Percentiles rank a stretch among this genome's conserved stretches.
Conservation (phyloP, 176 grass and related monocot genomes). For the Aegilops umbellulata region DNA sequence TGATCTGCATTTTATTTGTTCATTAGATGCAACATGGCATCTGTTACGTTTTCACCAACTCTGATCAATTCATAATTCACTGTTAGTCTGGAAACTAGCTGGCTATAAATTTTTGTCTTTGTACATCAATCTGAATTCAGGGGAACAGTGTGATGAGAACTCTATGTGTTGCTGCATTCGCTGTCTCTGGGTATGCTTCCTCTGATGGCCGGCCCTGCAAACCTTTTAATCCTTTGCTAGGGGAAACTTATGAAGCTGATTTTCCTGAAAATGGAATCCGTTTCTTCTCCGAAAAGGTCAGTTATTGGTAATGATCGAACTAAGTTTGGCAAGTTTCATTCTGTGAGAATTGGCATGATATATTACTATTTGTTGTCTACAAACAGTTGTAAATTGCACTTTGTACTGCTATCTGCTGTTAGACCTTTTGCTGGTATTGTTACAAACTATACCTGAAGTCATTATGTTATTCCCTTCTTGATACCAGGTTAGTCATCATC, state of each 20-base stretch:
- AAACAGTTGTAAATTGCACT: background rate
- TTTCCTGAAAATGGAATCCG: slow-evolving; percentile 55
- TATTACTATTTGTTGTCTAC: background rate
- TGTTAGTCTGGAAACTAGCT: background rate
- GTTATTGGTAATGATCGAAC: background rate
- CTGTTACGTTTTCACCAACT: background rate
- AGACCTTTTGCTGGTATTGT: background rate
- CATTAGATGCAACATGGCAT: background rate
- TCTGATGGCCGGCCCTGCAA: slow-evolving; percentile 54
- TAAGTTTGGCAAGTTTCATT: background rate
- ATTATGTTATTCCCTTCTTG: background rate
- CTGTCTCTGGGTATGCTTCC: slow-evolving; percentile 58
- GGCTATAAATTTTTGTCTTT: background rate
- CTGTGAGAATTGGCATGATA: background rate
- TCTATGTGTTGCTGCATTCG: slow-evolving; percentile 60
- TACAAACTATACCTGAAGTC: background rate
- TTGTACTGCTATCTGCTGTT: background rate
- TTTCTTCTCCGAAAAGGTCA: slow-evolving; percentile 60
- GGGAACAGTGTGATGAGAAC: slow-evolving; percentile 62
- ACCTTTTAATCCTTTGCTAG: slow-evolving; percentile 60
- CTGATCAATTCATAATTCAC: background rate
- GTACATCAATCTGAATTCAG: slow-evolving; percentile 24
- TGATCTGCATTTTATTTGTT: background rate
- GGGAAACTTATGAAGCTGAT: slow-evolving; percentile 63
- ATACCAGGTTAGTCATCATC: slow-evolving; percentile 57